Percentiles rank a stretch among this genome's conserved stretches.
Evolutionary conservation across 441 rosid species (phyloP).

Genomic region (Jatropha podagrica): DNA sequence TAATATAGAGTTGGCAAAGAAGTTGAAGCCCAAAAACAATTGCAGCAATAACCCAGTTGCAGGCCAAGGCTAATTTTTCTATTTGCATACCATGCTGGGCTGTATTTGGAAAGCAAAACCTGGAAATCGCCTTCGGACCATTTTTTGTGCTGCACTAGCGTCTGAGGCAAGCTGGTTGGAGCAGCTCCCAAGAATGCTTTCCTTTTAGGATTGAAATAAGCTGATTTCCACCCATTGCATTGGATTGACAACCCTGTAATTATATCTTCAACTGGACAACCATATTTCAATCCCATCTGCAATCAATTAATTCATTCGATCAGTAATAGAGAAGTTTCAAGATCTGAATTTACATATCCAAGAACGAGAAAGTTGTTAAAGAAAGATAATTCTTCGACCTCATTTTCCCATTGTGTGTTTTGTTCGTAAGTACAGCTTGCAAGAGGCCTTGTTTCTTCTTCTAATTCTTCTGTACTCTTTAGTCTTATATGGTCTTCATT

Average conservation of each 20-base stretch:
- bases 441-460: conserved; percentile 40
- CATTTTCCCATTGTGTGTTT: conserved; percentile 65
- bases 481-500: conserved; percentile 14
- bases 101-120: conserved; percentile 51
- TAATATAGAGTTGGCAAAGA: conserved; percentile 47
- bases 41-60: conserved; percentile 42
- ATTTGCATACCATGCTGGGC: conserved; percentile 51
- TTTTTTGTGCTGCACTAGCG: conserved; percentile 67
- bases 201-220: conserved; percentile 53
- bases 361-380: neutral
- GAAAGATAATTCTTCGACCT: conserved; percentile 35
- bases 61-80: conserved; percentile 53
- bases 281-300: conserved; percentile 78
- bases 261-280: conserved; percentile 72
- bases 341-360: neutral
- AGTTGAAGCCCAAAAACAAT: conserved; percentile 60
- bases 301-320: conserved; percentile 17
- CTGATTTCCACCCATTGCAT: conserved; percentile 75
- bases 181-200: conserved; percentile 61
- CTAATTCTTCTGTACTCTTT: conserved; percentile 23
- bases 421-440: conserved; percentile 61
- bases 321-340: neutral
- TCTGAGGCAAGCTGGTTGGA: conserved; percentile 56
- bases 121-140: conserved; percentile 80
- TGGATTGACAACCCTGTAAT: conserved; percentile 73